Base-by-base conservation (phyloP, 371 early-diverging fungal species). In the Mortierella sp. region DNA sequence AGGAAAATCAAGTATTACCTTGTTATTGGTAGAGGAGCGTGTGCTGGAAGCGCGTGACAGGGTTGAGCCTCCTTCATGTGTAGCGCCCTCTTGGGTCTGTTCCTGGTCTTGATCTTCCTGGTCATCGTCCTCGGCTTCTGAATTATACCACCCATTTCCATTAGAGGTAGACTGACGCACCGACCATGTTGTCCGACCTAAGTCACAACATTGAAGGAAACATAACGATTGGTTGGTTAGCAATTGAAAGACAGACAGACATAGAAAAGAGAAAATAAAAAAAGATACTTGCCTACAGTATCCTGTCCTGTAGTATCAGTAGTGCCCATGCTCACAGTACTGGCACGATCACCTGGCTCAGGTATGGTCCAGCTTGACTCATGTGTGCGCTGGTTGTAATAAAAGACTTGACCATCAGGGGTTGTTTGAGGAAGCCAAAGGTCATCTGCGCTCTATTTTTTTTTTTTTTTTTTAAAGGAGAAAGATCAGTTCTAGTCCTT, bases 331-430 rank as follows among this genome's bases (percentile, higher is more conserved):
- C 72, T 72, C 55, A 66, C 41, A 45, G 55, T 73, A 59, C 80
- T 80, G 41, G 75, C 70, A 24, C 66, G 75, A 58, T 80, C 81
- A n/a, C 72, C 81, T 65, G 81, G 59, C 47, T 80, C 81, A 40
- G 82, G 82, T 38, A 81, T 81, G 59, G 82, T 76, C 91, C 91
- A 92, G 10, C 85, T 77, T 1, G 89, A 88, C 70, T 89, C 86
- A 52, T 88, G 86, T 11, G 92, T 91, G 15, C 86, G 71, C 67
- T 84, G 82, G 65, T 92, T 91, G 77, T 84, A 90, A 68, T 87
- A 90, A 75, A 88, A 92, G 45, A 83, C 70, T 36, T 86, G 83
- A 1, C 92, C 91, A 72, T 91, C 90, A 0, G 84, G 80, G 1
- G 88, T 87, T 8, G 83, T 73, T 76, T 91, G 86, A 10, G 83